Evolutionary conservation across 768 basidiomycete species (phyloP), one percentile per base, ranked within the genome.

Genomic region (Lentinula detonsa): DNA sequence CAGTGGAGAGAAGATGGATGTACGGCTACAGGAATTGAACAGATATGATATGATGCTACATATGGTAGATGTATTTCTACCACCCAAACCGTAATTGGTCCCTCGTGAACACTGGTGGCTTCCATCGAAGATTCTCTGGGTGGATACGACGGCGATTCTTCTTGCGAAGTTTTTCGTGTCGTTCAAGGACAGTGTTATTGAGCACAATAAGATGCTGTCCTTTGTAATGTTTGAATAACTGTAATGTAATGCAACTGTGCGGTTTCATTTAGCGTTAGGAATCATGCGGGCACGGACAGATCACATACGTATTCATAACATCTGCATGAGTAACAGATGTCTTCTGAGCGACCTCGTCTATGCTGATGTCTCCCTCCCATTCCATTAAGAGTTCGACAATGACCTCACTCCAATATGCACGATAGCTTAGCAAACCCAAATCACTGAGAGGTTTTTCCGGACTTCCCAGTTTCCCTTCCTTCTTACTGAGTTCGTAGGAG

Each of bases 361-460:
- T 90, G 71, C 90, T 93, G 59, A 98, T 78, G 66, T 93, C 91
- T 43, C 82, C 82, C 57, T 91, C 89, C 57, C 87, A 81, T 63
- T 80, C 84, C 63, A 96, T 75, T 49, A 99, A 76, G 34, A 95
- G 78, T 61, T 98, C 95, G 68, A 98, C 87, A 68, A 98, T 98
- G 54, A 89, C 91, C 73, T 98, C 95, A 54, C 91, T 90, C 97
- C 97, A 99, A 69, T 95, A 99, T 39, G 96, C 92, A 59, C 96
- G 83, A 73, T 99, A 99, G 45, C 91, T 81, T 64, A 99, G 78
- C 62, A 99, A 75, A 23, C 97, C 97, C 52, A 99, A 79, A 76
- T 99, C 97, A 70, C 87, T 90, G 40, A 99, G 82, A 10, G 97
- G 97, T 73, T 99, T 99, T 80, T 99, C 97, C 4, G 97, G 97